Base-by-base conservation (phyloP, 768 basidiomycete species). In the Boletus rex-veris region DNA sequence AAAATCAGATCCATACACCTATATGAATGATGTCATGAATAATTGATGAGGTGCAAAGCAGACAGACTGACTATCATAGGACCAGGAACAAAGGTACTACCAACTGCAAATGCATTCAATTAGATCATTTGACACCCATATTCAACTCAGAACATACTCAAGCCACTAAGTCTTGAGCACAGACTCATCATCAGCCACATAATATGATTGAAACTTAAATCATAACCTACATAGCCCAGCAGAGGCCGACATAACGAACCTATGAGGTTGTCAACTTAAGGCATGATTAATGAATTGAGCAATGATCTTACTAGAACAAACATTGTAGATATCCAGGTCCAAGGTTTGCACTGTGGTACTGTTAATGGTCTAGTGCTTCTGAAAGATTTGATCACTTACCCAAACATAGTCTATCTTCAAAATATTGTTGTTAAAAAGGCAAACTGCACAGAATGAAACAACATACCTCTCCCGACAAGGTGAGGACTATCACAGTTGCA, bases 361-460 rank as follows among this genome's bases (percentile, higher is more conserved):
- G 33, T 14, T 35, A 5, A 35, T 10, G 14, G 14, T 35, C 14
- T 14, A 35, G 33, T 35, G 10, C 33, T 14, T 14, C 33, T 6
- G 33, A 10, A 35, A 35, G 10, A 5, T 4, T 15, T 16, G 19
- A 7, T 42, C 14, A 11, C 47, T 19, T 15, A 60, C 59, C 60
- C 60, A 60, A 26, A 61, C 15, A 38, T 57, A 57, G 3, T 60
- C 24, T 35, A 61, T 7, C 60, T 61, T 48, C 3, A 3, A 28
- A 3, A 30, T 7, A 11, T 26, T 5, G 7, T 52, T 10, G 47
- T 31, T 10, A 16, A 3, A 21, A 5, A 24, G 1, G 24, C 6
- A 6, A 5, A n/a, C 4, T 0, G 9, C 3, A 14, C 6, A 14
- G 33, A 35, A 7, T 2, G 2, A 21, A 4, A 48, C 5, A 8